A percentile compares a stretch with the other conserved stretches of the same genome.
Evolutionary conservation across 768 basidiomycete species (phyloP).

Genomic region (Xanthoconium stramineum): DNA sequence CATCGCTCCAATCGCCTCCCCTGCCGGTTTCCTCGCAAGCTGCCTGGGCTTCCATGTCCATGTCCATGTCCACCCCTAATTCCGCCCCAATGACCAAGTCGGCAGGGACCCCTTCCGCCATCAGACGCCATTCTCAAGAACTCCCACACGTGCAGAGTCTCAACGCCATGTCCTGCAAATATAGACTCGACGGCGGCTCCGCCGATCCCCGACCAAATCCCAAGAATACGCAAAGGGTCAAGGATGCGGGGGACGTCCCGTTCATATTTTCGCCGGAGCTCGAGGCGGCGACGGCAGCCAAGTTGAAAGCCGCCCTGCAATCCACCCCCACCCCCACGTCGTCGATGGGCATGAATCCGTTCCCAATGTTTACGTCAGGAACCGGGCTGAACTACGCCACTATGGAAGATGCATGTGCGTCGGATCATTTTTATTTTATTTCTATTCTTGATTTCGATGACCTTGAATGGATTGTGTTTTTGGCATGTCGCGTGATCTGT

Average conservation of each 20-base stretch:
- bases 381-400: conserved; percentile 12
- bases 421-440: conserved; percentile 10
- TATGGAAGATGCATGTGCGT: conserved; percentile 29
- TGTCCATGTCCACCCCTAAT: conserved; percentile 1
- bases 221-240: conserved; percentile 21
- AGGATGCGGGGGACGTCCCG: conserved; percentile 30
- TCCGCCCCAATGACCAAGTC: conserved; percentile 1
- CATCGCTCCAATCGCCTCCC: conserved; percentile 11
- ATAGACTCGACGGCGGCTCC: conserved; percentile 17
- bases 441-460: conserved; percentile 1
- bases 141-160: conserved; percentile 22
- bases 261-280: conserved; percentile 33
- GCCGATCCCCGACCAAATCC: conserved; percentile 7
- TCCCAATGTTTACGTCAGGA: conserved; percentile 22
- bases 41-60: conserved; percentile 11
- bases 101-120: neutral
- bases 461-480: neutral
- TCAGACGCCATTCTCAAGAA: conserved; percentile 22
- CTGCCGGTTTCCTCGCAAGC: conserved; percentile 18
- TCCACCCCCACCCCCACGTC: conserved; percentile 7
- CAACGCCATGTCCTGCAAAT: conserved; percentile 25
- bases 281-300: conserved; percentile 29
- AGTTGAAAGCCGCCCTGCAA: conserved; percentile 26
- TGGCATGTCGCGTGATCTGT: conserved; percentile 2
- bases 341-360: conserved; percentile 1